phyloP scores from a whole-genome alignment of 495 filamentous ascomycete species.

The Jackrogersella multiformis region DNA sequence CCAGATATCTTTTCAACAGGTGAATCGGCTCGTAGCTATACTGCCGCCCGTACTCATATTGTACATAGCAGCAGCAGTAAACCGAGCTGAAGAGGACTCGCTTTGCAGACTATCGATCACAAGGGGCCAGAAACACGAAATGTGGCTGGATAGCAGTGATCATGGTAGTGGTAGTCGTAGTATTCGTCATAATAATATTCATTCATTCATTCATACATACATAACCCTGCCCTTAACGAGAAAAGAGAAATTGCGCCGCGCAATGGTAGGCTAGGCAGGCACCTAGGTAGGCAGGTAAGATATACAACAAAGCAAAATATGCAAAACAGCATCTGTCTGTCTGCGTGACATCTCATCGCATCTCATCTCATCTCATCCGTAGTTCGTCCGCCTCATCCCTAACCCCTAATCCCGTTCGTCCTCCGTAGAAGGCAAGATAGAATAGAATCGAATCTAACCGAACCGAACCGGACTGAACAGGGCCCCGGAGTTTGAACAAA shows the following conservation, averaged over 20 bases:
- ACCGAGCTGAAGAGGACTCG: neutral
- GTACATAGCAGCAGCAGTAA: neutral
- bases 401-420: too few species aligned
- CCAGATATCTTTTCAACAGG: neutral
- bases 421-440: neutral
- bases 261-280: too few species aligned
- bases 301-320: constrained; percentile 31
- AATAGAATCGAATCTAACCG: too few species aligned
- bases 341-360: too few species aligned
- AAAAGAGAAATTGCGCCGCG: neutral
- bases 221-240: neutral
- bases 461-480: neutral
- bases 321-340: constrained; percentile 11
- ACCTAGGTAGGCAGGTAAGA: too few species aligned
- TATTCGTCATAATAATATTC: neutral
- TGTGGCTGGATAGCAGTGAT: neutral
- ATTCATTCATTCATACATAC: neutral
- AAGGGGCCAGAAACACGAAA: neutral
- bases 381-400: neutral
- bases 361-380: too few species aligned
- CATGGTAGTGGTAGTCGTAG: neutral
- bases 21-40: neutral
- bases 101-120: neutral
- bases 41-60: neutral
- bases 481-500: too few species aligned